A percentile compares a stretch with the other conserved stretches of the same genome.
Conservation (phyloP, 1,284 basidiomycete species). For the Tilletia horrida region DNA sequence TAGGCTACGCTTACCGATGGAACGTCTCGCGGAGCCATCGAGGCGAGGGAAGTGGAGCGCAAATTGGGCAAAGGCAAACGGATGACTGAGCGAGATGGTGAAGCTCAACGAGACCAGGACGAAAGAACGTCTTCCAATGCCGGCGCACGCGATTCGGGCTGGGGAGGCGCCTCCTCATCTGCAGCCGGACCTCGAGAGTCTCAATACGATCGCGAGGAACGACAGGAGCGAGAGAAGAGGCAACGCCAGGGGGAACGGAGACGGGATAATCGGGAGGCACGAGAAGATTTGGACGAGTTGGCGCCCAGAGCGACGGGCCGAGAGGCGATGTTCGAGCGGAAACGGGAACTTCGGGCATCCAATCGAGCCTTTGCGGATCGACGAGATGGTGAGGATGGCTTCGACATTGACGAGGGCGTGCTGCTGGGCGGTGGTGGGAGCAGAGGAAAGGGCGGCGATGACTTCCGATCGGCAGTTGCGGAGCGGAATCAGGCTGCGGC, state of each 20-base stretch:
- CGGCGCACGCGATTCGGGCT: conserved; percentile 23
- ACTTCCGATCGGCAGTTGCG: conserved; percentile 17
- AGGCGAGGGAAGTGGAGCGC: conserved; percentile 32
- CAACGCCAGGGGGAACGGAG: conserved; percentile 15
- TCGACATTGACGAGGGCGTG: conserved; percentile 35
- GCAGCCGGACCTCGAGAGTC: conserved; percentile 11
- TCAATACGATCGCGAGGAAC: conserved; percentile 22
- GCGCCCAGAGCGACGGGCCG: conserved; percentile 35
- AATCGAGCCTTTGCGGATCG: conserved; percentile 38
- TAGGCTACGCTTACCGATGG: conserved; percentile 36
- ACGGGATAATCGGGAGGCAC: background rate
- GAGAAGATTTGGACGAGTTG: conserved; percentile 25
- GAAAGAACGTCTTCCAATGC: conserved; percentile 10
- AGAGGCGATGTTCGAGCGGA: conserved; percentile 33
- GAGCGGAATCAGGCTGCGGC: background rate
- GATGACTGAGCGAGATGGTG: conserved; percentile 5
- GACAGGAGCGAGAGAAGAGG: background rate
- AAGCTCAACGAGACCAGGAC: conserved; percentile 1
- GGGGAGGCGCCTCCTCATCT: conserved; percentile 8
- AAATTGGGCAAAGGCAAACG: conserved; percentile 17
- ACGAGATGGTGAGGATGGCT: conserved; percentile 28
- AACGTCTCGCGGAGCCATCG: conserved; percentile 27
- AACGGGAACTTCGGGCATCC: conserved; percentile 21
- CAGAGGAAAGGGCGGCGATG: conserved; percentile 1
- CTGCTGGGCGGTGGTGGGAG: conserved; percentile 23